Evolutionary conservation across 1,139 yeast species (phyloP).

Genomic region (Pichia sp.): DNA sequence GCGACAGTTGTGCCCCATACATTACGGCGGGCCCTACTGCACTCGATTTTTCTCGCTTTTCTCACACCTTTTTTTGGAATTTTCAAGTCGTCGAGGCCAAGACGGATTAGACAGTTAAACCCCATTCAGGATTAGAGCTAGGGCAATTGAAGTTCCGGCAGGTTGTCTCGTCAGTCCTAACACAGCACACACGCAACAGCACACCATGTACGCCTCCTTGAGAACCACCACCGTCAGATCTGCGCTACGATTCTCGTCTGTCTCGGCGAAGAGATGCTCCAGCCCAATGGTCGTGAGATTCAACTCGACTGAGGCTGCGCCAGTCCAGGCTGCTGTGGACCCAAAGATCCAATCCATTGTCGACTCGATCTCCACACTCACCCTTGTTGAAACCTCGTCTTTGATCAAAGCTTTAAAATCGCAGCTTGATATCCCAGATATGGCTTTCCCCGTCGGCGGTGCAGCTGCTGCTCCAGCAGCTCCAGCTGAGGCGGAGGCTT

Average conservation of each 20-base stretch:
- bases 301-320: constrained; percentile 42
- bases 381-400: constrained; percentile 83
- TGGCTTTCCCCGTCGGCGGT: constrained; percentile 60
- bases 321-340: constrained; percentile 53
- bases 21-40: not conserved
- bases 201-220: constrained; percentile 11
- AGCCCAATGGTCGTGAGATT: constrained; percentile 12
- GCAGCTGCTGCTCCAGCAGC: constrained; percentile 51
- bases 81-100: not conserved
- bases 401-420: constrained; percentile 80
- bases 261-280: constrained; percentile 1
- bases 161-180: not conserved
- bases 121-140: not conserved
- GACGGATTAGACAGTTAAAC: not conserved
- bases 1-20: not conserved
- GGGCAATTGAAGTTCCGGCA: not conserved
- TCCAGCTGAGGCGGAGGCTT: constrained; percentile 49
- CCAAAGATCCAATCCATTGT: constrained; percentile 88
- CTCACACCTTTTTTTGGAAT: not conserved
- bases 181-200: not conserved
- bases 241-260: constrained; percentile 12
- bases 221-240: constrained; percentile 11
- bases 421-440: constrained; percentile 88
- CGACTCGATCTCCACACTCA: constrained; percentile 82
- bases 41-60: not conserved